These are phyloP conservation scores for Yamadazyma aaseri DNA, from an alignment of 1,139 yeast genomes.

Conservation along the genomic window DNA sequence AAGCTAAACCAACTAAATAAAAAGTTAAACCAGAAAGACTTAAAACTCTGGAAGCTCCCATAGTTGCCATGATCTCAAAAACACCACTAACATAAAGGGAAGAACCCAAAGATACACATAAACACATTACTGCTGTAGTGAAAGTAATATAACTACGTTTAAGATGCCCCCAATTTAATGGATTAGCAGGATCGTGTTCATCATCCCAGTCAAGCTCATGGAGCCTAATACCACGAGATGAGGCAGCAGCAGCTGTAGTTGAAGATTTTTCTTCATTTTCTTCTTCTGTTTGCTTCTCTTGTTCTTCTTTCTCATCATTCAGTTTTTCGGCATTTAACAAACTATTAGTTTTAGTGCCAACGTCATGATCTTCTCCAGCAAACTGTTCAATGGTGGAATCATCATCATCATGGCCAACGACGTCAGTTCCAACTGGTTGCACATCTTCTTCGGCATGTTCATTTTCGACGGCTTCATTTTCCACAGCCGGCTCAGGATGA, in stretches of 20 bases:
- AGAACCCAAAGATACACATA: constrained; percentile 70
- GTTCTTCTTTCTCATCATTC: constrained; percentile 7
- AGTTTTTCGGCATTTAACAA: constrained; percentile 14
- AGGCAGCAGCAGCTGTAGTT: not conserved
- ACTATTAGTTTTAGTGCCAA: not conserved
- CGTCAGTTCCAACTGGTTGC: not conserved
- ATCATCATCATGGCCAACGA: constrained; percentile 9
- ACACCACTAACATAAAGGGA: constrained; percentile 66
- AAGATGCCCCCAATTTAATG: constrained; percentile 62
- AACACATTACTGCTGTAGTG: constrained; percentile 61
- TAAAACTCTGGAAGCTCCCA: constrained; percentile 56
- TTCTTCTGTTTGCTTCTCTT: constrained; percentile 14
- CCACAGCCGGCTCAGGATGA: not conserved
- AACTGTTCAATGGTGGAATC: constrained; percentile 2
- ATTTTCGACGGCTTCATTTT: constrained; percentile 1
- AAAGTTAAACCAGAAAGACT: constrained; percentile 68
- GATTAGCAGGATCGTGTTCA: constrained; percentile 58
- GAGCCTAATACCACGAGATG: constrained; percentile 11
- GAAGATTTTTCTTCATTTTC: too few species aligned
- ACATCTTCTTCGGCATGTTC: not conserved
- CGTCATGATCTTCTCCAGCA: not conserved
- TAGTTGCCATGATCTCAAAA: constrained; percentile 45
- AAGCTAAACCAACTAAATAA: constrained; percentile 67
- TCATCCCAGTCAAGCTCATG: constrained; percentile 59
- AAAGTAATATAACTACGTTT: constrained; percentile 65